A percentile compares a stretch with the other conserved stretches of the same genome.
These are phyloP conservation scores for Reutealis trisperma DNA, from an alignment of 345 rosid genomes.

Conservation along the genomic window DNA sequence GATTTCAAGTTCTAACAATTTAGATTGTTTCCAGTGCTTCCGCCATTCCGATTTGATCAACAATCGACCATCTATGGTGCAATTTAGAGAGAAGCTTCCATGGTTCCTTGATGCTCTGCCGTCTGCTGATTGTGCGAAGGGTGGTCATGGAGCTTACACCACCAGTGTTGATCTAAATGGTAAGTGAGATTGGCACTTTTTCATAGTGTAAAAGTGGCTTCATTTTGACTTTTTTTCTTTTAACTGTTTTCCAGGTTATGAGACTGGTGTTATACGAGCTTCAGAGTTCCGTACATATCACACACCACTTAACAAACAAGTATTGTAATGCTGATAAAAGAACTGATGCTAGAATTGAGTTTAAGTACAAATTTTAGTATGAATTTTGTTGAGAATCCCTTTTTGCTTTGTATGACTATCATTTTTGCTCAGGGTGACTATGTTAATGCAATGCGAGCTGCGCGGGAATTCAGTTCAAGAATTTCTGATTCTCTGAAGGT, in stretches of 20 bases:
- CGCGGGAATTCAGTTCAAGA: constrained; percentile 27
- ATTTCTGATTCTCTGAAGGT: constrained; percentile 31
- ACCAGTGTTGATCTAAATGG: constrained; percentile 88
- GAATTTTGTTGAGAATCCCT: background rate
- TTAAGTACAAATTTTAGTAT: background rate
- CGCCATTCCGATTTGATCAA: constrained; percentile 51
- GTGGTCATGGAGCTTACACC: constrained; percentile 96
- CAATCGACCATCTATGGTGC: constrained; percentile 53
- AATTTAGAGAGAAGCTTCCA: constrained; percentile 88
- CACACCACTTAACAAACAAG: constrained; percentile 35
- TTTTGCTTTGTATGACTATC: constrained; percentile 15
- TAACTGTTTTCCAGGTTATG: constrained; percentile 22
- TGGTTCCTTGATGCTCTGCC: constrained; percentile 96
- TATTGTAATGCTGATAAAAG: constrained; percentile 17
- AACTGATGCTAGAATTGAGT: constrained; percentile 6
- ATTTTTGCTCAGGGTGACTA: constrained; percentile 33
- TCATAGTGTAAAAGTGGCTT: background rate
- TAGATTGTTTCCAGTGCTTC: constrained; percentile 42
- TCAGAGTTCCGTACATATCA: constrained; percentile 37
- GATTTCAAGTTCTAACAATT: constrained; percentile 27
- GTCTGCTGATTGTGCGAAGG: constrained; percentile 96
- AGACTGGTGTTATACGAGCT: constrained; percentile 26
- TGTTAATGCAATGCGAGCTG: constrained; percentile 30
- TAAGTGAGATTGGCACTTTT: constrained; percentile 24
- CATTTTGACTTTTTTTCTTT: background rate